Evolutionary conservation across 2,329 filamentous ascomycete genomes (phyloP).

Genomic region (Diplocarpon rosae): DNA sequence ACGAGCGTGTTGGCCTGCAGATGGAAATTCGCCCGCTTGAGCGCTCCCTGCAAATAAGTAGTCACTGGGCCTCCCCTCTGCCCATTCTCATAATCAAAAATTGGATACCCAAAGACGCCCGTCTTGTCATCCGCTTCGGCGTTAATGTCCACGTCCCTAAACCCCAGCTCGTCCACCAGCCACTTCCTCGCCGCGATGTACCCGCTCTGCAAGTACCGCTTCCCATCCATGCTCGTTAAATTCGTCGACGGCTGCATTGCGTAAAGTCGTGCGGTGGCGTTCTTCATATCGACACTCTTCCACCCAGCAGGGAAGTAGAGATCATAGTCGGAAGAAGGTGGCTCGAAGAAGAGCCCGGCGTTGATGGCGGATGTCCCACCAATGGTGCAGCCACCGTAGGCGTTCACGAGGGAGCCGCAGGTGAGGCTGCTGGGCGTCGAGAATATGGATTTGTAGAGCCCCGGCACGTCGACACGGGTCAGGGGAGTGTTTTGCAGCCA

Average conservation of each 20-base stretch:
- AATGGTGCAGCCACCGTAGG: slow-evolving; percentile 50
- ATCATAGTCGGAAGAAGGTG: slow-evolving; percentile 57
- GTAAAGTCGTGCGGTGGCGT: slow-evolving; percentile 52
- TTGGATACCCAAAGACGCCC: slow-evolving; percentile 49
- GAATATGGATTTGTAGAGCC: slow-evolving; percentile 40
- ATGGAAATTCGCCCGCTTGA: slow-evolving; percentile 50
- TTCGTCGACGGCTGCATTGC: slow-evolving; percentile 60
- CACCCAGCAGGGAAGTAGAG: slow-evolving; percentile 62
- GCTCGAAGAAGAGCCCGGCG: slow-evolving; percentile 58
- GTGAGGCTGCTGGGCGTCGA: slow-evolving; percentile 30
- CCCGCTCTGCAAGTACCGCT: slow-evolving; percentile 55
- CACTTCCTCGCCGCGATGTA: slow-evolving; percentile 48
- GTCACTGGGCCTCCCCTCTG: slow-evolving; percentile 60
- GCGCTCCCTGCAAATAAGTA: slow-evolving; percentile 57
- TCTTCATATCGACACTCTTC: slow-evolving; percentile 51
- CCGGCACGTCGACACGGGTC: slow-evolving; percentile 42
- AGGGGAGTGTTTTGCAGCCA: slow-evolving; percentile 39
- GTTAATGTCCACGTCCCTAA: slow-evolving; percentile 46
- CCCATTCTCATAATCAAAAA: slow-evolving; percentile 56
- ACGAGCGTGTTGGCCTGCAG: slow-evolving; percentile 56
- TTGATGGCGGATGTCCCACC: slow-evolving; percentile 48
- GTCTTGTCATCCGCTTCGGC: slow-evolving; percentile 49
- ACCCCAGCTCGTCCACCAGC: slow-evolving; percentile 42
- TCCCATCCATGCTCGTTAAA: slow-evolving; percentile 52
- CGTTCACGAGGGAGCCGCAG: slow-evolving; percentile 32